Evolutionary conservation across 371 early-diverging fungal genomes (phyloP), one percentile per base, ranked within the genome.

Genomic region (Dichotomocladium elegans): DNA sequence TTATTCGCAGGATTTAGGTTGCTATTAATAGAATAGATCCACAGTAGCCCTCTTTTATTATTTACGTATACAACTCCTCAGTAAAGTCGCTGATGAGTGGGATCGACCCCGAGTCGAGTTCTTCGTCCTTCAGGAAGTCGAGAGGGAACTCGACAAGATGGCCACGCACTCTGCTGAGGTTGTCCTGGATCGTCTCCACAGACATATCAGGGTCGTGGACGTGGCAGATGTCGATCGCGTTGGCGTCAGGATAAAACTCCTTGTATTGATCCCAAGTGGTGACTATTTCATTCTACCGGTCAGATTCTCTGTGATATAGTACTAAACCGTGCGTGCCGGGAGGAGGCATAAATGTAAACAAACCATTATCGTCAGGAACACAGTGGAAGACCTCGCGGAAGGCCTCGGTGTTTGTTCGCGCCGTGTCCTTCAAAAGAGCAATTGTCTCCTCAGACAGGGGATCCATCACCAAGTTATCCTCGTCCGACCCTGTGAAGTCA

Each of bases 91-190:
- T 54, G 31, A 68, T 61, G 45, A 72, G 26, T 15, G 69, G 72
- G 51, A 73, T 63, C 11, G 70, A 53, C 49, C 63, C 68, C 3
- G 64, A 59, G 48, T 69, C 58, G 25, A 74, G 63, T 42, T 77
- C 70, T 34, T 65, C 89, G 21, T 81, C 52, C 26, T 70, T 61
- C 61, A 92, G 66, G 55, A 92, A 92, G 33, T 83, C 66, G 8
- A 76, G 70, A 15, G 93, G 91, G 62, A 90, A 88, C 41, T 81
- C 80, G 17, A 92, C 92, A 51, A 85, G 53, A 58, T 88, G 85
- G 31, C 89, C 89, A 4, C 71, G 69, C 10, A 88, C 66, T 8
- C 43, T 51, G 29, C 66, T 51, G 22, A 88, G 65, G 0, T 64
- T 53, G 37, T 67, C 54, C 41, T 80, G 61, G 1, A 79, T 60